Conservation (phyloP, 768 basidiomycete genomes). For the Calocybe gangraenosa region DNA sequence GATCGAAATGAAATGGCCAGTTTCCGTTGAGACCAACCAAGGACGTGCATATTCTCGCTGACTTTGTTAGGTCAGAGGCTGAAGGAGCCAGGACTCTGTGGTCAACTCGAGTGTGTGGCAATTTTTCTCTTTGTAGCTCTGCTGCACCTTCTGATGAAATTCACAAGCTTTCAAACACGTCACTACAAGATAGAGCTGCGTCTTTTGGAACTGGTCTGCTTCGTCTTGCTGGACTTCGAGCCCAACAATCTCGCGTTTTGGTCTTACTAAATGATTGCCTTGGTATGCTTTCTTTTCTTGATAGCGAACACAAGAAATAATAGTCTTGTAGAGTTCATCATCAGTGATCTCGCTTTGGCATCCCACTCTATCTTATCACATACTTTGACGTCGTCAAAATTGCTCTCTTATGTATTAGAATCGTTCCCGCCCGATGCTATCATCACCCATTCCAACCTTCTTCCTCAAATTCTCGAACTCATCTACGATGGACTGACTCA, state of each 20-base stretch:
- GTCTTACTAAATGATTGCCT: constrained; percentile 75
- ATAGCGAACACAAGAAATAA: background rate
- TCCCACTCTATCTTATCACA: constrained; percentile 65
- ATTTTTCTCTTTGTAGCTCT: background rate
- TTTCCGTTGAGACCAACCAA: constrained; percentile 71
- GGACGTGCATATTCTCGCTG: constrained; percentile 61
- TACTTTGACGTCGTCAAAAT: constrained; percentile 53
- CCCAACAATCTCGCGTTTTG: constrained; percentile 64
- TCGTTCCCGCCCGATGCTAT: constrained; percentile 68
- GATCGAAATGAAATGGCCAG: no score
- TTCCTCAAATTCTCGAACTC: constrained; percentile 67
- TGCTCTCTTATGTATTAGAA: constrained; percentile 66
- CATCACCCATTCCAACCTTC: constrained; percentile 61
- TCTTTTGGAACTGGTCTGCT: constrained; percentile 74
- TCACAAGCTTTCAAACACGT: constrained; percentile 66
- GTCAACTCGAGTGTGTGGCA: constrained; percentile 60
- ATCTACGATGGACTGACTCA: constrained; percentile 77
- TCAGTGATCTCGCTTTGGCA: constrained; percentile 76
- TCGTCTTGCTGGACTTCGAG: constrained; percentile 48
- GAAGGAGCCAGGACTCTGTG: constrained; percentile 73
- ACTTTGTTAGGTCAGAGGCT: constrained; percentile 63
- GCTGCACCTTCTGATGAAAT: constrained; percentile 2
- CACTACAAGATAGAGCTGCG: constrained; percentile 65
- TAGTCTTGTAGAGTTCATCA: constrained; percentile 58
- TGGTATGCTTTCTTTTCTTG: constrained; percentile 37